Evolutionary conservation across 140 eudicot genomes (phyloP), one percentile per base, ranked within the genome.

Genomic region (Anethum foeniculum): DNA sequence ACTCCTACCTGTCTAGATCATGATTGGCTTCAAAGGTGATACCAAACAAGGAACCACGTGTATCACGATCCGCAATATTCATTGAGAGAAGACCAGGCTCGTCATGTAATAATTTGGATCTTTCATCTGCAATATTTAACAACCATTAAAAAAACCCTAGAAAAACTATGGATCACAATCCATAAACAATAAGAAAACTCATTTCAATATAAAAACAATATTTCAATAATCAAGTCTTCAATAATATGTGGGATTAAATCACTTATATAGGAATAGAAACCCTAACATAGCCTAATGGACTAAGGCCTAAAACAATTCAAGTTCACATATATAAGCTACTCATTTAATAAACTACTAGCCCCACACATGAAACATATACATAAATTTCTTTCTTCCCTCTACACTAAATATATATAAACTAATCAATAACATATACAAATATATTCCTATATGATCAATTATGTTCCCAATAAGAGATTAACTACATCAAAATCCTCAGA

Each of bases 21-120:
- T 91, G 98, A 74, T 92, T 91, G 68, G 98, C 91, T 83, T 80
- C 84, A 71, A 95, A 91, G 23, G 97, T 91, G 60, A 95, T 71
- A 68, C 46, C 85, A 77, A 95, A 95, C 54, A 95, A 83, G 76
- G 99, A 95, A 62, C 99, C 98, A 25, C 92, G 97, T 34, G 85
- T 81, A 85, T 95, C 98, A 73, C 96, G 98, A 71, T 95, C 99
- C 51, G 92, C 92, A 82, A 90, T 81, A 75, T 97, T 87, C 97
- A 95, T 95, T 27, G 99, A 89, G 39, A 95, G 80, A 64, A 95
- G 93, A 60, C 99, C 99, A 34, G 93, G 90, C 28, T 85, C 85
- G 81, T 95, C 99, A 88, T 95, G 99, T 78, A 88, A 91, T 62
- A 91, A 84, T 83, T 91, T 95, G 34, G 96, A 85, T 36, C 92